Conservation (phyloP, 768 basidiomycete species). For the Tricholomella constricta region DNA sequence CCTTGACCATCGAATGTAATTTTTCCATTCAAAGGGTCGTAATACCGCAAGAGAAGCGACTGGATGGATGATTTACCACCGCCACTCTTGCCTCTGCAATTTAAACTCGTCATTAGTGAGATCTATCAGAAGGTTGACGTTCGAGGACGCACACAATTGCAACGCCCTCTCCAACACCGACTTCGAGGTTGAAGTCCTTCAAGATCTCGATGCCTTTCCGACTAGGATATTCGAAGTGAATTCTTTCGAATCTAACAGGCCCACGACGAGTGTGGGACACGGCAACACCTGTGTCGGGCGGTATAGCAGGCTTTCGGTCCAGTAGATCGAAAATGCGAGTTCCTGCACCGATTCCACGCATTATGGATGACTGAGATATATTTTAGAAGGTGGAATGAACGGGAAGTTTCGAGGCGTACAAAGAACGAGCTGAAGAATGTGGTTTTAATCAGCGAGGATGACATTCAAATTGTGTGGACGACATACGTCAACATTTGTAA, state of each 20-base stretch:
- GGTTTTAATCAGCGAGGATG: conserved; percentile 1
- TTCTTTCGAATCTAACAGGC: conserved; percentile 75
- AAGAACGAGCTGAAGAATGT: conserved; percentile 46
- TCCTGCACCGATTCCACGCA: conserved; percentile 96
- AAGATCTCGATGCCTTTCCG: conserved; percentile 80
- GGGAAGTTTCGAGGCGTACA: conserved; percentile 41
- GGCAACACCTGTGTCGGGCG: conserved; percentile 58
- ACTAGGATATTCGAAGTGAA: conserved; percentile 89
- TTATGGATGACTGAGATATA: conserved; percentile 73
- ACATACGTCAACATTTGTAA: conserved; percentile 78
- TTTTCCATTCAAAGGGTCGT: conserved; percentile 82
- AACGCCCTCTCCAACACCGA: conserved; percentile 84
- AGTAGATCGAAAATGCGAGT: conserved; percentile 92
- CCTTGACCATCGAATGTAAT: conserved; percentile 88
- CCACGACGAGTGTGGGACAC: conserved; percentile 63
- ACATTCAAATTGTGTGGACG: neutral
- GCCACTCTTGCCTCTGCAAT: conserved; percentile 76
- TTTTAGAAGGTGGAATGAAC: conserved; percentile 28
- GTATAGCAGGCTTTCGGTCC: conserved; percentile 76
- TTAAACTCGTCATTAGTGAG: conserved; percentile 2
- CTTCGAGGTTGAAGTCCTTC: conserved; percentile 78
- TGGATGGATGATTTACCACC: conserved; percentile 94
- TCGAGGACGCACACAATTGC: conserved; percentile 82
- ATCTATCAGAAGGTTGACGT: neutral
- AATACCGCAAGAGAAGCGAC: conserved; percentile 83